phyloP scores from a whole-genome alignment of 164 flowering plant genomes.

The Dillenia suffruticosa region DNA sequence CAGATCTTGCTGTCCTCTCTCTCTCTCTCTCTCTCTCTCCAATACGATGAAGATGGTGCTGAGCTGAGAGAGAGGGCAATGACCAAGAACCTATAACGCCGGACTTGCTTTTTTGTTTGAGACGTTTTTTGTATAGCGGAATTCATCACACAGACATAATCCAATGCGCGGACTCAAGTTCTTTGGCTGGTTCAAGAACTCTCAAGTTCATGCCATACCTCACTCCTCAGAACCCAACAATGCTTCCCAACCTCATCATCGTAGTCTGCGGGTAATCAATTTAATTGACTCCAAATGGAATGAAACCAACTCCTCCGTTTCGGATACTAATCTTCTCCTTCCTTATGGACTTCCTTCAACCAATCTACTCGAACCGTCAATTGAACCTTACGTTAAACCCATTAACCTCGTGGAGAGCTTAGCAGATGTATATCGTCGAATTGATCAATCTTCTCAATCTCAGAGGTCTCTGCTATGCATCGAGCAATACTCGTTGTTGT shows the following conservation, averaged over 20 bases:
- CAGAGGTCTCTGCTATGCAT: slow-evolving; percentile 40
- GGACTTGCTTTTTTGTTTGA: too few relatives aligned
- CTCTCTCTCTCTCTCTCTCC: too few relatives aligned
- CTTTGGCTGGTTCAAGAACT: slow-evolving; percentile 45
- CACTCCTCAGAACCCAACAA: slow-evolving; percentile 6
- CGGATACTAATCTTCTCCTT: slow-evolving; percentile 23
- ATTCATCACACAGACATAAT: too few relatives aligned
- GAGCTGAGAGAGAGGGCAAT: too few relatives aligned
- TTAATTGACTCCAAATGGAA: slow-evolving; percentile 22
- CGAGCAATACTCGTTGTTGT: slow-evolving; percentile 54
- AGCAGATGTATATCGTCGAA: slow-evolving; percentile 44
- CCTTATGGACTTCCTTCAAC: slow-evolving; percentile 43
- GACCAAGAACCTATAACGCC: too few relatives aligned
- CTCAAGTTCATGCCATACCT: slow-evolving; percentile 52
- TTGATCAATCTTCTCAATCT: slow-evolving; percentile 27
- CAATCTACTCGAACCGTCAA: slow-evolving; percentile 57
- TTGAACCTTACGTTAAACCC: slow-evolving; percentile 56
- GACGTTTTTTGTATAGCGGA: too few relatives aligned
- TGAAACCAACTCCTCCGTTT: slow-evolving; percentile 5
- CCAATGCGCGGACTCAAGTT: slow-evolving; percentile 45
- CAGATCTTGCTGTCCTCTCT: too few relatives aligned
- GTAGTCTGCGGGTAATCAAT: slow-evolving; percentile 11
- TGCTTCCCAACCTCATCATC: slow-evolving; percentile 9
- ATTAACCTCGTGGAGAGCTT: slow-evolving; percentile 51
- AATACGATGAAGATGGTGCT: too few relatives aligned